Percentiles rank a stretch among this genome's conserved stretches.
Conservation (phyloP, 805 yeast species). For the Kurtzmaniella cleridarum region DNA sequence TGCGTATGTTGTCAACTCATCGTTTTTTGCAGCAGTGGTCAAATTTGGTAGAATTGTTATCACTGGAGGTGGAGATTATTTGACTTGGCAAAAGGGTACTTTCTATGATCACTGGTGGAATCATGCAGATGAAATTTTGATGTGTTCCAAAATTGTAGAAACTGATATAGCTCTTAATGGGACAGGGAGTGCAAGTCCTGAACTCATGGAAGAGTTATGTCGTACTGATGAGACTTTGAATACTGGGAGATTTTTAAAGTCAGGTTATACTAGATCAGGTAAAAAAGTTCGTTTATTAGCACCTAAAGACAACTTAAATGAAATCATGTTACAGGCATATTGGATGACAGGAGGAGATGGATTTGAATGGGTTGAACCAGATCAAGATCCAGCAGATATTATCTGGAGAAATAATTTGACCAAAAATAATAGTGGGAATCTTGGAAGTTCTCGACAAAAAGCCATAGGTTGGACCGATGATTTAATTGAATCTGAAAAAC, state of each 20-base stretch:
- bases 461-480: slow-evolving; percentile 38
- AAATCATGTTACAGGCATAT: slow-evolving; percentile 67
- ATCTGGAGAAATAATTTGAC: slow-evolving; percentile 31
- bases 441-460: slow-evolving; percentile 10
- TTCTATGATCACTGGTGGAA: slow-evolving; percentile 58
- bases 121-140: slow-evolving; percentile 63
- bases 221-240: slow-evolving; percentile 21
- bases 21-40: slow-evolving; percentile 38
- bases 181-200: slow-evolving; percentile 38
- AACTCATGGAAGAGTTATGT: slow-evolving; percentile 34
- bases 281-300: slow-evolving; percentile 34
- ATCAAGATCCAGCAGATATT: slow-evolving; percentile 79
- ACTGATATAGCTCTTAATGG: slow-evolving; percentile 55
- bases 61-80: slow-evolving; percentile 43
- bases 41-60: slow-evolving; percentile 33
- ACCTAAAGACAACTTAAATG: slow-evolving; percentile 54
- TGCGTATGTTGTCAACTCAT: slow-evolving; percentile 35
- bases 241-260: slow-evolving; percentile 21
- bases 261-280: slow-evolving; percentile 34
- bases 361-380: slow-evolving; percentile 87
- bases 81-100: slow-evolving; percentile 63
- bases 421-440: slow-evolving; percentile 10
- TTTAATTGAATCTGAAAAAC: slow-evolving; percentile 17
- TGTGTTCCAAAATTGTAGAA: slow-evolving; percentile 61
- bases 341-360: slow-evolving; percentile 87